Conservation (phyloP, 78 protist genomes). For the Bodo saltans region DNA sequence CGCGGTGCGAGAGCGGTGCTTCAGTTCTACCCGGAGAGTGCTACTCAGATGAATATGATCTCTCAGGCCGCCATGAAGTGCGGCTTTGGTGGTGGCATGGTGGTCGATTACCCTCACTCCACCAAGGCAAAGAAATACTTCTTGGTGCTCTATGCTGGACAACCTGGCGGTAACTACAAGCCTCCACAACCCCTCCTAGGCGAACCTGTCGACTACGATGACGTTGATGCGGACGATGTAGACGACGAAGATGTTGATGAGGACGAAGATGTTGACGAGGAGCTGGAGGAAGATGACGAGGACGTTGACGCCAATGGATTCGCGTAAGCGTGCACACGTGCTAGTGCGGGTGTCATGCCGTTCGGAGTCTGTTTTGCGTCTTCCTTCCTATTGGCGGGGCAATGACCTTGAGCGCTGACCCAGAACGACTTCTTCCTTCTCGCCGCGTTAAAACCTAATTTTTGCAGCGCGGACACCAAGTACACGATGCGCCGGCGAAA, state of each 20-base stretch:
- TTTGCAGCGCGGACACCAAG: neutral
- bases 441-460: neutral
- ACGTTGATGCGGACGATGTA: neutral
- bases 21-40: conserved; percentile 86
- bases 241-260: neutral
- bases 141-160: conserved; percentile 18
- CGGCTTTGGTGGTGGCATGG: conserved; percentile 92
- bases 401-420: neutral
- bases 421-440: neutral
- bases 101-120: conserved; percentile 91
- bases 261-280: conserved; percentile 31
- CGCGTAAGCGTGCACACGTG: no score
- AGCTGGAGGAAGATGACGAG: conserved; percentile 12
- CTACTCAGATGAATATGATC: conserved; percentile 76
- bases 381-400: neutral
- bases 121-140: conserved; percentile 85
- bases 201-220: neutral
- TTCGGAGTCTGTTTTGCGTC: no score
- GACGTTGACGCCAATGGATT: neutral
- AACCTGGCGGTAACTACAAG: neutral
- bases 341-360: no score
- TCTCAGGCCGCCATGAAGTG: conserved; percentile 66
- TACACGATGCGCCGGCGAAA: neutral
- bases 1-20: conserved; percentile 58
- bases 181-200: neutral